A percentile compares a stretch with the other conserved stretches of the same genome.
Evolutionary conservation across 768 basidiomycete species (phyloP).

Genomic region (Royoungia palumana): DNA sequence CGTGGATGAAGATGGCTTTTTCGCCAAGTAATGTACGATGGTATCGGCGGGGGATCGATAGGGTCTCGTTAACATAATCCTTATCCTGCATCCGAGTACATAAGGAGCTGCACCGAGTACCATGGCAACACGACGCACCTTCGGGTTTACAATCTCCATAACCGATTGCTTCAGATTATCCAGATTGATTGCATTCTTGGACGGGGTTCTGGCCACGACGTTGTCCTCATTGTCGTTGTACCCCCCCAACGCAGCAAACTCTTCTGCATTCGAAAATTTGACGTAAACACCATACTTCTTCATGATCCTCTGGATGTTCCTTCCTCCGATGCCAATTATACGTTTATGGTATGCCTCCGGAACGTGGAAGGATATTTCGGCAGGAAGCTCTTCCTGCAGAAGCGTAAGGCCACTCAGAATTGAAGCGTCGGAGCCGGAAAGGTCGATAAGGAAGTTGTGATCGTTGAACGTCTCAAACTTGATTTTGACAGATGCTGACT

Average conservation of each 20-base stretch:
- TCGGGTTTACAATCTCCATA: slow-evolving; percentile 96
- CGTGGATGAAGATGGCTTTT: slow-evolving; percentile 94
- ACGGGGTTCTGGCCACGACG: slow-evolving; percentile 95
- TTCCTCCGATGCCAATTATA: slow-evolving; percentile 96
- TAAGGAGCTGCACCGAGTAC: background rate
- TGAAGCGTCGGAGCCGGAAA: slow-evolving; percentile 79
- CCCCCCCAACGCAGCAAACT: slow-evolving; percentile 91
- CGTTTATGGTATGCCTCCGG: slow-evolving; percentile 98
- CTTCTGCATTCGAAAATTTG: slow-evolving; percentile 97
- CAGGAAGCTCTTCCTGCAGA: slow-evolving; percentile 95
- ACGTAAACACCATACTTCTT: slow-evolving; percentile 99
- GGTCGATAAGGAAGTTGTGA: slow-evolving; percentile 91
- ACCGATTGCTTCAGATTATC: slow-evolving; percentile 94
- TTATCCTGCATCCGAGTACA: slow-evolving; percentile 63
- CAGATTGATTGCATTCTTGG: slow-evolving; percentile 93
- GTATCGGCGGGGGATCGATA: slow-evolving; percentile 91
- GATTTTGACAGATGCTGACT: slow-evolving; percentile 94
- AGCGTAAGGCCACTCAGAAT: slow-evolving; percentile 85
- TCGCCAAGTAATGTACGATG: slow-evolving; percentile 94
- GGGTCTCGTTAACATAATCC: slow-evolving; percentile 91
- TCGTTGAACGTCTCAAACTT: slow-evolving; percentile 99
- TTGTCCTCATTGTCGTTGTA: slow-evolving; percentile 98
- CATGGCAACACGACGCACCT: slow-evolving; percentile 48
- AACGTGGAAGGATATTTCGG: slow-evolving; percentile 98
- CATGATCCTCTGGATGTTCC: slow-evolving; percentile 99